These are phyloP conservation scores for Helianthus tuberosus DNA, from an alignment of 129 eudicot species.

Conservation along the genomic window DNA sequence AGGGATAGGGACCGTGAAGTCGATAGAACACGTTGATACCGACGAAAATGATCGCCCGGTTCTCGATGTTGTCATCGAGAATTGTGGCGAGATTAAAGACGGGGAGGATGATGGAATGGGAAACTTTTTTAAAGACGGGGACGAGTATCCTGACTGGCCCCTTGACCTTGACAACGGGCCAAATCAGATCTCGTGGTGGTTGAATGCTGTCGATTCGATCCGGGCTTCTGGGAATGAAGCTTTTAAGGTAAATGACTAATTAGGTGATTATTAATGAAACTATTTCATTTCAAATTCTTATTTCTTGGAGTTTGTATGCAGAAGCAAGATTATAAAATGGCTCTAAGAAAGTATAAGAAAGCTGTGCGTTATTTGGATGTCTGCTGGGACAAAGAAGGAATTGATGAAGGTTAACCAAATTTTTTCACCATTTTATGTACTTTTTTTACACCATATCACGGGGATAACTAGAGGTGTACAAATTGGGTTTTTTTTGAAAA, in stretches of 20 bases:
- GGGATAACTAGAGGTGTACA: too few relatives aligned
- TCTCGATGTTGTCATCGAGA: constrained; percentile 66
- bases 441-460: background rate
- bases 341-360: constrained; percentile 86
- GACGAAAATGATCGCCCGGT: constrained; percentile 66
- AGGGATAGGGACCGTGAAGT: constrained; percentile 90
- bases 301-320: constrained; percentile 27
- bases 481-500: too few relatives aligned
- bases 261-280: background rate
- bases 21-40: constrained; percentile 77
- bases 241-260: constrained; percentile 56
- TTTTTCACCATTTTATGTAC: background rate
- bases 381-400: constrained; percentile 96
- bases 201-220: constrained; percentile 71
- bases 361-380: constrained; percentile 93
- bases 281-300: background rate
- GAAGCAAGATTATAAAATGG: constrained; percentile 92
- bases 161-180: constrained; percentile 67
- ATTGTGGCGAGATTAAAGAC: constrained; percentile 87
- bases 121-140: constrained; percentile 86
- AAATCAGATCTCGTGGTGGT: constrained; percentile 86
- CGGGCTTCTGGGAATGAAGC: constrained; percentile 78
- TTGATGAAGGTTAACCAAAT: constrained; percentile 75
- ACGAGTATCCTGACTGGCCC: constrained; percentile 91
- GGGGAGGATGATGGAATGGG: constrained; percentile 86